Conservation (phyloP, 2,329 filamentous ascomycete genomes). For the Fusarium secorum region DNA sequence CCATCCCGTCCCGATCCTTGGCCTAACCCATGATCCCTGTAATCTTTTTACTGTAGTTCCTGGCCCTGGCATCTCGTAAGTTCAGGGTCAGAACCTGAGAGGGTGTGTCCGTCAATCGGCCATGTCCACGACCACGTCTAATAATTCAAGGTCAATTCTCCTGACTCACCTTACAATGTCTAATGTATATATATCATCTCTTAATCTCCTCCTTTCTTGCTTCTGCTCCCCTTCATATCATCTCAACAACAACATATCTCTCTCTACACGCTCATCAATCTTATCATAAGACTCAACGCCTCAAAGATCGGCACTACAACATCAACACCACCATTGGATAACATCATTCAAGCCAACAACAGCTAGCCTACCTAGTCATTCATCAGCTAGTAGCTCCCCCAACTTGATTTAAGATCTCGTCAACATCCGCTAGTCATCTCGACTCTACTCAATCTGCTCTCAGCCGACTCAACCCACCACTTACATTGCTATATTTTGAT, state of each 20-base stretch:
- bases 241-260: not conserved
- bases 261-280: constrained; percentile 8
- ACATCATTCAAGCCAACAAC: constrained; percentile 7
- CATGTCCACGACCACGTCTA: constrained; percentile 14
- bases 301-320: constrained; percentile 28
- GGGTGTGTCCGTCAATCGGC: constrained; percentile 22
- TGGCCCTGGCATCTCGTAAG: constrained; percentile 14
- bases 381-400: constrained; percentile 12
- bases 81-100: constrained; percentile 5
- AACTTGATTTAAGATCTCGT: constrained; percentile 20
- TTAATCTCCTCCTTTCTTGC: not conserved
- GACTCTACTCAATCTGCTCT: not conserved
- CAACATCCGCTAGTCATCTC: constrained; percentile 1
- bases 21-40: constrained; percentile 18
- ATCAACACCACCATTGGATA: constrained; percentile 19
- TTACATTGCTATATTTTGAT: not conserved
- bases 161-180: constrained; percentile 18
- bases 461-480: not conserved
- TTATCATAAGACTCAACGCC: constrained; percentile 8
- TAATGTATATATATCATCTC: constrained; percentile 21
- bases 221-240: constrained; percentile 6
- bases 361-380: not conserved
- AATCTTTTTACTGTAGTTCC: not conserved
- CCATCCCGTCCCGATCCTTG: constrained; percentile 36
- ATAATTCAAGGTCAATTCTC: constrained; percentile 10